Base-by-base conservation (phyloP, 306 rosid species). In the Albizia julibrissin region DNA sequence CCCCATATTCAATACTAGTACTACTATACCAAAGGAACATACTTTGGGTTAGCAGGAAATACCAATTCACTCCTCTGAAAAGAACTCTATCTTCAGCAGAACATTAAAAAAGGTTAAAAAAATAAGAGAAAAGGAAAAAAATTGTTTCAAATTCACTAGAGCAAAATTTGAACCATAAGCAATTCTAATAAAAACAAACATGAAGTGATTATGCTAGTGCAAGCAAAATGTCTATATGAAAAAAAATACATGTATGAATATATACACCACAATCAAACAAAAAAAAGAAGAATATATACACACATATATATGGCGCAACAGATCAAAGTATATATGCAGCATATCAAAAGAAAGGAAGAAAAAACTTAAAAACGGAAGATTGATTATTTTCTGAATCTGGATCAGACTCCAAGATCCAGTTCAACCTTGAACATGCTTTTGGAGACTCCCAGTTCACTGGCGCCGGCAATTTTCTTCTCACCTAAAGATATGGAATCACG, bases 401-500 rank as follows among this genome's bases (percentile, higher is more conserved):
- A 79, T 83, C 91, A 69, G 98, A 95, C 79, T 95, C 99, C 31
- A 95, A 95, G 95, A 88, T 95, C 89, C 99, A 91, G 80, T 93
- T 95, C 81, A 70, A 86, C 27, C 94, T 95, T 56, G 89, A 93
- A 29, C 99, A 95, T 81, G 97, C 99, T 58, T 93, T 95, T 50
- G 96, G 98, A 15, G 98, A 92, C 79, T 92, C 97, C 10, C 92
- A 89, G 68, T 95, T 92, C 91, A 79, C 84, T 5, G 87, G 87
- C 29, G 93, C 97, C 26, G 99, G 98, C 24, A 88, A 91, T 95
- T 95, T 89, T 93, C 92, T 10, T 98, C 98, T 84, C 99, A 98
- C 74, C 90, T 95, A 56, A 95, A 93, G 91, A 87, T 94, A 43
- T 95, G 91, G 92, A 92, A 74, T 82, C 97, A 95, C 83, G 98